Evolutionary conservation across 345 rosid species (phyloP), one percentile per base, ranked within the genome.

Genomic region (Eucalyptus polybractea): DNA sequence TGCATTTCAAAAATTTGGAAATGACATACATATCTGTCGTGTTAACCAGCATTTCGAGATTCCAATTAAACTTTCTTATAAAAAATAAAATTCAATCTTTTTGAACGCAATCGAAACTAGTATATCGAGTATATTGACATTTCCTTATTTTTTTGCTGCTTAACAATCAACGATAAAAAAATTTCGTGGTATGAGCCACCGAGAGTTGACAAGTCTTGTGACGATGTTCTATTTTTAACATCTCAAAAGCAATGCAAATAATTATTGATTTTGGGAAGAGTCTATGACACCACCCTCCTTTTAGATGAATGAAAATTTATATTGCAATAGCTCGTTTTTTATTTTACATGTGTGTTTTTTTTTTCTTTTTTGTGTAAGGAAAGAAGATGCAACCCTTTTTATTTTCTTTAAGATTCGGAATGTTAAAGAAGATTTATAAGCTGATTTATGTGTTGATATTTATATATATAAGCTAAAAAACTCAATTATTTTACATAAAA

Each of bases 401-500:
- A 33, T 6, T 9, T 42, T 76, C 85, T 40, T 40, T 22, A 10
- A 76, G 29, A 40, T 40, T 37, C 29, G 21, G 2, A 21, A 76
- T 76, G 42, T 21, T 6, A 21, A 37, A 40, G 47, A 2, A 76
- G 5, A 21, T 40, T 37, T 37, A 10, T n/a, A 65, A 13, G 76
- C 37, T n/a, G 5, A 7, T n/a, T 2, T 65, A 7, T n/a, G 10
- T n/a, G 19, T 65, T n/a, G 19, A 65, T 65, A 65, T n/a, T n/a
- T 4, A n/a, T 40, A 76, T 11, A 17, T 8, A 1, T 8, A 1
- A 2, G 1, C 12, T 7, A 25, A 0, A 33, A 37, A 10, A 5
- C 22, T 37, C 2, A 6, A 11, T 21, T 40, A 76, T 40, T 40
- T 37, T 76, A 42, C 14, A 24, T 37, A 76, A 40, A 76, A 76